Percentiles rank a stretch among this genome's conserved stretches.
Evolutionary conservation across 495 filamentous ascomycete species (phyloP).

Genomic region (Cenococcum geophilum): DNA sequence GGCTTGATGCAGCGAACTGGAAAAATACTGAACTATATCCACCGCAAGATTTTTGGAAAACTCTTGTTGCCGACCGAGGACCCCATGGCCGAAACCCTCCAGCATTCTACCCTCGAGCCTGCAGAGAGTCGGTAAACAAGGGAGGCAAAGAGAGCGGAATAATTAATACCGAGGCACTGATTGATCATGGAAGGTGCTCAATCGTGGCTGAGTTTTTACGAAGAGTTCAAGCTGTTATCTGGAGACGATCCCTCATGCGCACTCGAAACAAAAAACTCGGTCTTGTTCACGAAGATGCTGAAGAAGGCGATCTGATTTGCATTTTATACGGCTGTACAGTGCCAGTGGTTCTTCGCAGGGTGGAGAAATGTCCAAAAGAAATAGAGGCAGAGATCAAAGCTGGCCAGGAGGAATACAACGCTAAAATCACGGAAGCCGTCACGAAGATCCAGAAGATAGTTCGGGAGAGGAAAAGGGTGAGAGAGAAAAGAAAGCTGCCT

Average conservation of each 20-base stretch:
- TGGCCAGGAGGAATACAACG: background rate
- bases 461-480: no score
- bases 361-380: background rate
- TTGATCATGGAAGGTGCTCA: no score
- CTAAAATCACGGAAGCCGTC: background rate
- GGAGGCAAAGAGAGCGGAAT: no score
- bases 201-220: slow-evolving; percentile 37
- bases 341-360: slow-evolving; percentile 21
- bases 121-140: slow-evolving; percentile 3
- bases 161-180: no score
- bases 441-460: background rate
- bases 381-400: background rate
- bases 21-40: slow-evolving; percentile 16
- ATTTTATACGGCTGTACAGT: slow-evolving; percentile 33
- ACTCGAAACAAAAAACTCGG: slow-evolving; percentile 18
- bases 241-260: slow-evolving; percentile 33
- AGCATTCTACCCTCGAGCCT: slow-evolving; percentile 33
- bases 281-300: background rate
- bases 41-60: slow-evolving; percentile 40
- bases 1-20: slow-evolving; percentile 25
- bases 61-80: slow-evolving; percentile 39
- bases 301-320: slow-evolving; percentile 28
- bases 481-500: no score
- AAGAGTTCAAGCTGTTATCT: slow-evolving; percentile 38
- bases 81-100: slow-evolving; percentile 31